Evolutionary conservation across 495 filamentous ascomycete species (phyloP), one percentile per base, ranked within the genome.

Genomic region (Schizothecium vesticola): DNA sequence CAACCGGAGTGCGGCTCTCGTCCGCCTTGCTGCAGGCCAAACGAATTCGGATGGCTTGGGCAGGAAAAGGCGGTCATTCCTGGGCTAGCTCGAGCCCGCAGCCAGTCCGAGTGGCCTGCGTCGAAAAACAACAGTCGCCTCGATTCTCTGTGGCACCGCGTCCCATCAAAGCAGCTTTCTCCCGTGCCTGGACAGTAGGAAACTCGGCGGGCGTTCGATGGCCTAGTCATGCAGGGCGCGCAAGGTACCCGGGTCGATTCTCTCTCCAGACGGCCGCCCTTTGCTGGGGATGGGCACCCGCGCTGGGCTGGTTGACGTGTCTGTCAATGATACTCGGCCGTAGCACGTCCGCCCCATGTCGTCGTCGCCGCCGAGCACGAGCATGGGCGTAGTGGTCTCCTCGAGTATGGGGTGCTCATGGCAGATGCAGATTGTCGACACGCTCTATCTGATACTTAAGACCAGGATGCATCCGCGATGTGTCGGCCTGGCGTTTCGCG

Each of bases 271-370:
- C 62, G 19, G 24, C 23, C 5, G 61, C 33, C 55, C n/a, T 51
- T 68, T 60, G 72, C 69, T 28, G 56, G 67, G 63, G 51, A 66
- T 65, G 43, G 43, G 36, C 36, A 68, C 59, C 58, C 64, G 59
- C 71, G 69, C 70, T 63, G 56, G 60, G 64, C 26, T 56, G 67
- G 63, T 73, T 71, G 70, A 73, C 73, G 71, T 75, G 75, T 75
- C 67, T 58, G 22, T 61, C 56, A n/a, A 59, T 36, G 65, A 55
- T 63, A 19, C 56, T 63, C 22, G 43, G 64, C 21, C 19, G 23
- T 13, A 13, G 12, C 22, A n/a, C 24, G 62, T 51, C 43, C 43
- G 43, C 43, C 43, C 43, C 66, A 67, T 70, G 72, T 55, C 72
- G 66, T 75, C 68, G 70, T 55, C 51, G 67, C 56, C 51, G 67